These are phyloP conservation scores for Phylloporus arenicola DNA, from an alignment of 768 basidiomycete genomes.

Conservation along the genomic window DNA sequence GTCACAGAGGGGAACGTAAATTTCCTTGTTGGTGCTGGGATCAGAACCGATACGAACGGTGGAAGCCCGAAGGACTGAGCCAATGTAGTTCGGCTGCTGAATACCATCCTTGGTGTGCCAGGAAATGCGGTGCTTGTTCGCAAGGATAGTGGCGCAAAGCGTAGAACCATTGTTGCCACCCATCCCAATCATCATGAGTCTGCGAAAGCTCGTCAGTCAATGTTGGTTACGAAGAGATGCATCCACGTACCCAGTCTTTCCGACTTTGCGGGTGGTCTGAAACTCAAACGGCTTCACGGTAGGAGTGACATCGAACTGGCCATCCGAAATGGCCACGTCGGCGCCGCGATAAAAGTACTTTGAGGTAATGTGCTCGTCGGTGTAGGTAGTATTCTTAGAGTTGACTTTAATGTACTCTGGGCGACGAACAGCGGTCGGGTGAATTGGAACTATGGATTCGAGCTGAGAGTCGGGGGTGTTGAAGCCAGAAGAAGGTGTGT, in stretches of 20 bases:
- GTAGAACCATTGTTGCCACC: conserved; percentile 98
- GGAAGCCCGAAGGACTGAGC: conserved; percentile 92
- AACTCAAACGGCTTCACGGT: conserved; percentile 83
- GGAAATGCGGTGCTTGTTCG: conserved; percentile 89
- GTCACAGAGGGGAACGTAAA: conserved; percentile 88
- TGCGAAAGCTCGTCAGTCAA: conserved; percentile 25
- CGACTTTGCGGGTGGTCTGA: conserved; percentile 79
- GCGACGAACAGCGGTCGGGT: conserved; percentile 82
- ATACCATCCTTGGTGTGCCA: conserved; percentile 93
- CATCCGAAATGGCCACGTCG: conserved; percentile 60
- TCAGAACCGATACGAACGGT: conserved; percentile 90
- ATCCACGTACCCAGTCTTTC: conserved; percentile 81
- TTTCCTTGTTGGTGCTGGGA: conserved; percentile 74
- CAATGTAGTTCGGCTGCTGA: conserved; percentile 97
- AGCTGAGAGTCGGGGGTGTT: conserved; percentile 68
- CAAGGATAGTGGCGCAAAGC: conserved; percentile 88
- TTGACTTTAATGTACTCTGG: conserved; percentile 73
- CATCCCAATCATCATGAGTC: conserved; percentile 94
- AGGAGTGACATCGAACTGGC: conserved; percentile 75
- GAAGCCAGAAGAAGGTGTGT: conserved; percentile 53
- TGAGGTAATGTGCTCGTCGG: conserved; percentile 76
- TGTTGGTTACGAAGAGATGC: conserved; percentile 4
- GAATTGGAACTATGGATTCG: conserved; percentile 64
- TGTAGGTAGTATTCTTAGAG: conserved; percentile 75
- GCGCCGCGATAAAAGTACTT: conserved; percentile 80